Conservation (phyloP, 345 rosid genomes). For the Brassica carinata region DNA sequence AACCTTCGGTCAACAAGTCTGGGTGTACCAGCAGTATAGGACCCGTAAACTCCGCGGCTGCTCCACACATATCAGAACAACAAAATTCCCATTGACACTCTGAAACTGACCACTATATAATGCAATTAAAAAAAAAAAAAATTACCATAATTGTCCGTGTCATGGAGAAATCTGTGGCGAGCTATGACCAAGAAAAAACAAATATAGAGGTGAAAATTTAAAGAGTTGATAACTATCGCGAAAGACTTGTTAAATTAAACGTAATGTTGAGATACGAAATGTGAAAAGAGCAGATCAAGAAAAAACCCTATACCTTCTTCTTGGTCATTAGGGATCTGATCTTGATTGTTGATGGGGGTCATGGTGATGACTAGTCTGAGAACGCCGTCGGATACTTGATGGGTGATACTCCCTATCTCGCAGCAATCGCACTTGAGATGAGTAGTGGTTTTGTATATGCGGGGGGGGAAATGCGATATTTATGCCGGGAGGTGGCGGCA, state of each 20-base stretch:
- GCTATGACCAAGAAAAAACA: neutral
- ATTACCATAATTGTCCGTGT: neutral
- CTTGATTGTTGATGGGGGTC: neutral
- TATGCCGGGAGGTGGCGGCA: too few species aligned
- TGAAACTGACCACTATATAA: neutral
- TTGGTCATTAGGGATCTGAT: too few species aligned
- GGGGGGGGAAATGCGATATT: neutral
- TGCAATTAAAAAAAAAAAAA: neutral
- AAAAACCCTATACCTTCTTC: too few species aligned
- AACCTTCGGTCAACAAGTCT: neutral
- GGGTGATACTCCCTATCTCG: neutral
- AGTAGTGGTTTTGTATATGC: neutral
- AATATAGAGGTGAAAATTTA: neutral
- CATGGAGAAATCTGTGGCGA: neutral
- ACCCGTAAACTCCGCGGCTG: conserved; percentile 15
- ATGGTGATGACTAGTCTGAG: conserved; percentile 18
- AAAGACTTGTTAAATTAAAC: neutral
- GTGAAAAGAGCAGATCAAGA: neutral
- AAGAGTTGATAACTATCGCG: neutral
- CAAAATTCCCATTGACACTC: neutral
- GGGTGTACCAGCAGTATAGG: conserved; percentile 11
- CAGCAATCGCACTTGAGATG: conserved; percentile 8
- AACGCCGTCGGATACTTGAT: conserved; percentile 23
- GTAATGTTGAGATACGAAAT: neutral
- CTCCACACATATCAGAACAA: neutral